These are phyloP conservation scores for Mortierella antarctica DNA, from an alignment of 192 early-diverging fungal species.

Conservation along the genomic window DNA sequence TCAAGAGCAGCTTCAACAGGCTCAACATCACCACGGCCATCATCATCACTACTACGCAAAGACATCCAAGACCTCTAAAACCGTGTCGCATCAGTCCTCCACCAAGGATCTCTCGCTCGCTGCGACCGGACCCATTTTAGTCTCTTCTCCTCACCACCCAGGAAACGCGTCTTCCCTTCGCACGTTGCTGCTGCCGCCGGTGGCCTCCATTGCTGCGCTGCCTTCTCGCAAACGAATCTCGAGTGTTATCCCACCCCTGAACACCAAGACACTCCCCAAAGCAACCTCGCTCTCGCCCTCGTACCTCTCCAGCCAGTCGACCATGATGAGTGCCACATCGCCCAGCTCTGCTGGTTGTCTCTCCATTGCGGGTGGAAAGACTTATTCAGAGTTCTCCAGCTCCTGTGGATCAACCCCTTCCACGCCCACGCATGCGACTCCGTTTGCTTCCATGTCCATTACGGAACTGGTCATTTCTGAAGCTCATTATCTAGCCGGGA, in stretches of 20 bases:
- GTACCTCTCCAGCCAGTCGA: constrained; percentile 13
- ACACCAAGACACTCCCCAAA: constrained; percentile 13
- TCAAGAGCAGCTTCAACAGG: constrained; percentile 1
- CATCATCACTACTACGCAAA: neutral
- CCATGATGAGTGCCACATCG: constrained; percentile 25
- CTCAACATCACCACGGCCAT: neutral
- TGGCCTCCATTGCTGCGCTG: constrained; percentile 1
- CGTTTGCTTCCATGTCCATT: constrained; percentile 37
- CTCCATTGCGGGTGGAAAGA: neutral
- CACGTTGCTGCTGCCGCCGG: constrained; percentile 14
- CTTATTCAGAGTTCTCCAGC: constrained; percentile 12
- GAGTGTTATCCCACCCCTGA: constrained; percentile 4
- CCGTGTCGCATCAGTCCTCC: constrained; percentile 5
- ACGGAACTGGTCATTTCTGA: constrained; percentile 43
- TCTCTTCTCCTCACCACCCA: constrained; percentile 6
- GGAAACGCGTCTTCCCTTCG: neutral
- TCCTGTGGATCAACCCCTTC: constrained; percentile 1
- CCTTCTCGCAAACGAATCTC: constrained; percentile 6
- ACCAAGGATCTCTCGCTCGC: constrained; percentile 8
- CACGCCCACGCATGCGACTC: constrained; percentile 1
- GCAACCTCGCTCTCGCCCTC: constrained; percentile 5
- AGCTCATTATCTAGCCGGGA: constrained; percentile 20
- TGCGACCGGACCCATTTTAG: neutral
- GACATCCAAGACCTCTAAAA: neutral
- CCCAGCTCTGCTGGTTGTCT: constrained; percentile 15